Base-by-base conservation (phyloP, 176 grass and related monocot genomes). In the Cocos nucifera region DNA sequence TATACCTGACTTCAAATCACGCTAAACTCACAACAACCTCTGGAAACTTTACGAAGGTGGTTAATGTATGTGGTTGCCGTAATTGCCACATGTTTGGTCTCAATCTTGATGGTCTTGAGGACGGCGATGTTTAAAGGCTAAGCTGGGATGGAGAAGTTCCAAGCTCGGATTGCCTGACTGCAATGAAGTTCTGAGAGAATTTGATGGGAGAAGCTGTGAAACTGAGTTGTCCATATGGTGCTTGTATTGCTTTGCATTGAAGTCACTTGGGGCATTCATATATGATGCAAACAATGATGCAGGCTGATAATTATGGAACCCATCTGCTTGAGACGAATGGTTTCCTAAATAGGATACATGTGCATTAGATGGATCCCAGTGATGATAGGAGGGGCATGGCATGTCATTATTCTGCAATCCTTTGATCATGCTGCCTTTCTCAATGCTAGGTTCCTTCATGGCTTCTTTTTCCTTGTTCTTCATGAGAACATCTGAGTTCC, bases 281-380 rank as follows among this genome's bases (percentile, higher is more conserved):
- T 44, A 44, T 44, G 35, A 30, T 4, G 58, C 58, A 29, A 61
- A 39, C 58, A 30, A 39, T 5, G 58, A 27, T 8, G 18, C 4
- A 30, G 15, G 58, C 8, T 61, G 8, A 17, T 9, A 61, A 29
- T 18, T 15, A 61, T 32, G 27, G 30, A 27, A 9, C 6, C 5
- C 24, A 39, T 61, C 58, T 39, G 27, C 27, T 17, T 39, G 58
- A 35, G 58, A 39, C 10, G 8, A 39, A 61, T 61, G 58, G 58
- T 26, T 29, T 60, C 58, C 58, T 39, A 32, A n/a, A 30, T 61
- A 25, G 15, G 58, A 61, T 18, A 35, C 19, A n/a, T 17, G 30
- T 61, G 15, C 58, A 61, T 61, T 19, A 30, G 58, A 61, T 39
- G 58, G 17, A 26, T 27, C 25, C 58, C 58, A 61, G 6, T 61